Evolutionary conservation across 2,329 filamentous ascomycete species (phyloP), one percentile per base, ranked within the genome.

Genomic region (Fusarium lyarnte): DNA sequence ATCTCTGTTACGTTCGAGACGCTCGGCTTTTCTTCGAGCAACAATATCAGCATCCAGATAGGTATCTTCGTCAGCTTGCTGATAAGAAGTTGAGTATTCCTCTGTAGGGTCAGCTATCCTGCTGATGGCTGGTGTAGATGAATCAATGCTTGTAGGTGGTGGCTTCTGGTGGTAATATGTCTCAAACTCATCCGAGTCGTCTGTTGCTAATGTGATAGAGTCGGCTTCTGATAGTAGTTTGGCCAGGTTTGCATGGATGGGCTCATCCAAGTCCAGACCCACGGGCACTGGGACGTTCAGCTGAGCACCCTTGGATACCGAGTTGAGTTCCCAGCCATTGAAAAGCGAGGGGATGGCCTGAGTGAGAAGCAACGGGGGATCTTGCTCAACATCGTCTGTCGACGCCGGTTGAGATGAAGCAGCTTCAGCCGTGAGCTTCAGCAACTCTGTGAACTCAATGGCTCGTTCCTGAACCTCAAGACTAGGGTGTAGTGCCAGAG

Each of bases 391-490:
- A 4, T 86, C 83, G 36, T 87, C 87, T 2, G 85, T 87, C 3
- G 87, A 87, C 19, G 88, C 84, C 16, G 88, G 86, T 69, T 95
- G 92, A 3, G 87, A 90, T 13, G 90, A 88, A 6, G 89, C 89
- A 19, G 95, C 94, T 83, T 99, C 96, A 2, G 91, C 90, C 5
- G 94, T 94, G 47, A 99, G 86, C 65, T 94, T 94, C 77, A 98
- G 89, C 17, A 98, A 86, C 79, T 99, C 96, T 1, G 94, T 88
- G 76, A 97, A 97, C 79, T 98, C 95, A 3, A 98, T 95, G 6
- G 95, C 92, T 63, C 96, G 90, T 81, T 98, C 96, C 82, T 99
- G 96, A 7, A 99, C 94, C 79, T 99, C 96, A 3, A 99, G 86
- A 76, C 91, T 94, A 0, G 95, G 95, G 79, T 98, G 94, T 43